Percentiles rank a stretch among this genome's conserved stretches.
Conservation (phyloP, 2,329 filamentous ascomycete species). For the Apiospora sp. region DNA sequence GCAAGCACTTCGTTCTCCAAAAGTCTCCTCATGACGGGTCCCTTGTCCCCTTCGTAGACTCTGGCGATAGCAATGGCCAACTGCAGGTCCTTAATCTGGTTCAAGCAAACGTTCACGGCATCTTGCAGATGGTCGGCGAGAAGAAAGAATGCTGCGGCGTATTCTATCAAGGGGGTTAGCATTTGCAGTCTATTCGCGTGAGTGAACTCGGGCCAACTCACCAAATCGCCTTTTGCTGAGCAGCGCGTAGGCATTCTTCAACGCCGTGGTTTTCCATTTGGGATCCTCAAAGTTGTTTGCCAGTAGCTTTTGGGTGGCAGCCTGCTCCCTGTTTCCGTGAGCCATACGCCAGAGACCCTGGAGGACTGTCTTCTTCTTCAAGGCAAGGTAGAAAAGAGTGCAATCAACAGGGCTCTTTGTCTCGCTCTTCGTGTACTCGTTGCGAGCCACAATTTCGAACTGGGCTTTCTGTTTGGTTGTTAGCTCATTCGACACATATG, state of each 20-base stretch:
- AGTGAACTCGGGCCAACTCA: conserved; percentile 47
- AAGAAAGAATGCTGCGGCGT: conserved; percentile 95
- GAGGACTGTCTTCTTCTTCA: conserved; percentile 89
- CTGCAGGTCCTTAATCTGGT: conserved; percentile 87
- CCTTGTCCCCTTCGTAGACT: conserved; percentile 86
- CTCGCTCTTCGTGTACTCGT: conserved; percentile 89
- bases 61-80: conserved; percentile 88
- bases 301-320: conserved; percentile 78
- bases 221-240: conserved; percentile 89
- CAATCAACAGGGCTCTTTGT: conserved; percentile 91
- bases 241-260: conserved; percentile 96
- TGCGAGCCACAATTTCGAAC: conserved; percentile 90
- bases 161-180: conserved; percentile 69
- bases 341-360: conserved; percentile 96
- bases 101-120: conserved; percentile 85
- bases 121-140: conserved; percentile 85
- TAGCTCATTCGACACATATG: not conserved
- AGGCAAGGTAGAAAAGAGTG: conserved; percentile 87
- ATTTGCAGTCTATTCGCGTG: conserved; percentile 30
- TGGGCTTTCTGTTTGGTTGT: conserved; percentile 66
- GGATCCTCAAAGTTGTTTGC: conserved; percentile 90
- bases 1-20: conserved; percentile 82
- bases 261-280: conserved; percentile 85
- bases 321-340: conserved; percentile 85
- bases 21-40: conserved; percentile 75